phyloP scores from a whole-genome alignment of 106 monocot genomes.

The Dendrobium huoshanense region DNA sequence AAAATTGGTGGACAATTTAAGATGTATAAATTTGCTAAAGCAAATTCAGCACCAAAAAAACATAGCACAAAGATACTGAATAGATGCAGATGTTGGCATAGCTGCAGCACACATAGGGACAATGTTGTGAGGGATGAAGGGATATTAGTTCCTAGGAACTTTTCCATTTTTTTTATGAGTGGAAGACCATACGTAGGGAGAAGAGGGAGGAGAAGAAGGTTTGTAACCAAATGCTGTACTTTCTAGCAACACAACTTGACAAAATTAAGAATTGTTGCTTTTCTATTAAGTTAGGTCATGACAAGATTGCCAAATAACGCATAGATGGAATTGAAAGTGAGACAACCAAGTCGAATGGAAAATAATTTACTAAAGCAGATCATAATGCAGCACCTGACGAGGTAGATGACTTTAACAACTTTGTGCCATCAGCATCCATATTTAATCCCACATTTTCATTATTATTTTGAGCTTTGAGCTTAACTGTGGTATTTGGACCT shows the following conservation, averaged over 20 bases:
- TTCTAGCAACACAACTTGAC: too few relatives aligned
- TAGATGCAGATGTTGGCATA: neutral
- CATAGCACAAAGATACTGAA: neutral
- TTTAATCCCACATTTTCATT: neutral
- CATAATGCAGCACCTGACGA: slow-evolving; percentile 2
- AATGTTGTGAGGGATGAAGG: neutral
- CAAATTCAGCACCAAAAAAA: neutral
- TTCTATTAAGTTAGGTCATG: too few relatives aligned
- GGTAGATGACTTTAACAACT: neutral
- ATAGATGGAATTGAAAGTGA: neutral
- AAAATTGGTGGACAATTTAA: neutral
- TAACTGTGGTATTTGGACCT: neutral
- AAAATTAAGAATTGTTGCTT: too few relatives aligned
- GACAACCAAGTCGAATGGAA: neutral
- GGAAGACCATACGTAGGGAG: too few relatives aligned
- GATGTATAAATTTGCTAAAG: neutral
- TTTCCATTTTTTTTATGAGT: too few relatives aligned
- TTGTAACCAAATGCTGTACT: too few relatives aligned
- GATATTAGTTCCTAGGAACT: too few relatives aligned
- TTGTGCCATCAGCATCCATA: neutral
- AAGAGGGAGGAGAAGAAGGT: too few relatives aligned
- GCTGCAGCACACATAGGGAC: neutral
- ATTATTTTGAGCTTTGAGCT: neutral
- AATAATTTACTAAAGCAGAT: neutral
- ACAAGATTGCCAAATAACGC: neutral